Evolutionary conservation across 768 basidiomycete species (phyloP), one percentile per base, ranked within the genome.

Genomic region (Tulasnella sp.): DNA sequence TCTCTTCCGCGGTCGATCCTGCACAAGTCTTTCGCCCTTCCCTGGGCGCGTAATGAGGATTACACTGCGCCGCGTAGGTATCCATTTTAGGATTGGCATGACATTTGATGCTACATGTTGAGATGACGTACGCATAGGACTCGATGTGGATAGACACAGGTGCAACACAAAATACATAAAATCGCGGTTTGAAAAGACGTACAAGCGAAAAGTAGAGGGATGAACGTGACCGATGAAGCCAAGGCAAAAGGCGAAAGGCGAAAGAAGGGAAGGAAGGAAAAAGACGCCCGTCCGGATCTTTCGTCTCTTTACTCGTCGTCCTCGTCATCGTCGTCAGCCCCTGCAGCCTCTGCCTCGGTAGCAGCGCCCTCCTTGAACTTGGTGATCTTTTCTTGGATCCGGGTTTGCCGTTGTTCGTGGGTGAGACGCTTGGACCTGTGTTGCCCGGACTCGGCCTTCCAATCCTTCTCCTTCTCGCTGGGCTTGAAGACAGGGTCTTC

Each of bases 401-500:
- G 86, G 75, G 84, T 88, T 80, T 87, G 86, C 79, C 95, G 89
- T 84, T 96, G 83, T 64, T 85, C 93, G 76, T 85, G 78, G 41
- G 88, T 92, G 79, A 94, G 89, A 80, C 84, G 91, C 78, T 76
- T 75, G 72, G 82, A 81, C 81, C 86, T 86, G 86, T 86, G 85
- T 80, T 95, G 94, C 78, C 85, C 79, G 72, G 83, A 82, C 81
- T 97, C 96, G 37, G 90, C 84, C 80, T 90, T 94, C 95, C 95
- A 98, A 83, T 95, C 92, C 78, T 86, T 86, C 47, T 89, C 81
- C 84, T 98, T 97, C 74, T 95, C 91, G 42, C 90, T 88, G 67
- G 93, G 89, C 81, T 92, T 89, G 87, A 95, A 95, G 26, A 82
- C 81, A 63, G 97, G 96, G 80, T 97, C 90, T 79, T 95, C 95